Evolutionary conservation across 192 early-diverging fungal genomes (phyloP).

Genomic region (Coemansia sp.): DNA sequence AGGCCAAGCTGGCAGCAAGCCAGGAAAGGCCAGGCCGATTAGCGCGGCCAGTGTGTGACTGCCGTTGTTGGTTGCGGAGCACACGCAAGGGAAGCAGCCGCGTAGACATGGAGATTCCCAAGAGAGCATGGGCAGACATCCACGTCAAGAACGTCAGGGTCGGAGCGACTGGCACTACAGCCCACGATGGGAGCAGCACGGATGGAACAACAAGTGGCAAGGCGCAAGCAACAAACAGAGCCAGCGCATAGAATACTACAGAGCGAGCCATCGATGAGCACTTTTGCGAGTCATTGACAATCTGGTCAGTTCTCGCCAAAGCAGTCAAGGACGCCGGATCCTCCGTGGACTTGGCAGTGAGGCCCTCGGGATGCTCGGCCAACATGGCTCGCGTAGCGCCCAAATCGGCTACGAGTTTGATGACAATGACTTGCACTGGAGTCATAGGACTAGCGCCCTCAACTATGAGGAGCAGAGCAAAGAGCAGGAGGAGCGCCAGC

Average conservation of each 20-base stretch:
- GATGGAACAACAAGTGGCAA: constrained; percentile 31
- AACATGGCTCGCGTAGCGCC: constrained; percentile 36
- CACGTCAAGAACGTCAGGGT: constrained; percentile 43
- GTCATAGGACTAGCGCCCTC: constrained; percentile 38
- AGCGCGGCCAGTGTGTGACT: not conserved
- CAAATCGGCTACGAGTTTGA: constrained; percentile 34
- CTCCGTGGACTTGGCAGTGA: not conserved
- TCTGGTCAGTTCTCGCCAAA: not conserved
- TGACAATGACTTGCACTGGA: constrained; percentile 40
- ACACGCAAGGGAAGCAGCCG: constrained; percentile 26
- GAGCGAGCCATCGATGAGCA: not conserved
- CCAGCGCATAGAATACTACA: constrained; percentile 11
- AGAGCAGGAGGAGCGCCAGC: constrained; percentile 29
- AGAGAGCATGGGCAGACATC: constrained; percentile 32
- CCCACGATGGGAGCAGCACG: constrained; percentile 39
- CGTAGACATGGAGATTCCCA: constrained; percentile 40
- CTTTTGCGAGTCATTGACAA: not conserved
- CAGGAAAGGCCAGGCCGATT: constrained; percentile 18
- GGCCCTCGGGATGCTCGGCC: constrained; percentile 28
- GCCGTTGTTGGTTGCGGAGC: constrained; percentile 2
- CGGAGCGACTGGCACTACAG: constrained; percentile 32
- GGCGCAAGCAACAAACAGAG: constrained; percentile 26
- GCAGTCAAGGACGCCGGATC: constrained; percentile 12
- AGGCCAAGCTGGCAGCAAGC: constrained; percentile 12
- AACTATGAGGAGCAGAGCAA: constrained; percentile 21